Percentiles rank a stretch among this genome's conserved stretches.
Evolutionary conservation across 371 early-diverging fungal genomes (phyloP).

Genomic region (Rhizopus arrhizus): DNA sequence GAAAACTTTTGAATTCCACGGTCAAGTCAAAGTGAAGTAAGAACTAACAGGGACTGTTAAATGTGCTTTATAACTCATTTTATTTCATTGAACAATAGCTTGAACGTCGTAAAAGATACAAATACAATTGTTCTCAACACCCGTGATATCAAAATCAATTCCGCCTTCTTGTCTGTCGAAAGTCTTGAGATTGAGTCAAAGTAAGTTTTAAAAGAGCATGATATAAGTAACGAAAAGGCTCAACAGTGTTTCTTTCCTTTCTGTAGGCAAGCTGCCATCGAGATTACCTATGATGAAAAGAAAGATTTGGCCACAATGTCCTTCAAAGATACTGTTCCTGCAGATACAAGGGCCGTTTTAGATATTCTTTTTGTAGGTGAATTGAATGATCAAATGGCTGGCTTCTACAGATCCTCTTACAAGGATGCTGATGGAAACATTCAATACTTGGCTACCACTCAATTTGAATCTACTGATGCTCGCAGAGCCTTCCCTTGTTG

Average conservation of each 20-base stretch:
- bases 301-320: slow-evolving; percentile 73
- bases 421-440: slow-evolving; percentile 72
- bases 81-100: slow-evolving; percentile 23
- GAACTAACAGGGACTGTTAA: slow-evolving; percentile 5
- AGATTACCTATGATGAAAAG: slow-evolving; percentile 65
- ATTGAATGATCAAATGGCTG: slow-evolving; percentile 86
- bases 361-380: slow-evolving; percentile 72
- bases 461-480: slow-evolving; percentile 93
- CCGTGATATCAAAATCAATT: slow-evolving; percentile 56
- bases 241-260: no score
- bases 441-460: slow-evolving; percentile 82
- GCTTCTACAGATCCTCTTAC: slow-evolving; percentile 86
- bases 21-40: slow-evolving; percentile 64
- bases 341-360: slow-evolving; percentile 70
- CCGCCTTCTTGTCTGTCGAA: slow-evolving; percentile 50
- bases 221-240: no score
- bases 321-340: slow-evolving; percentile 68
- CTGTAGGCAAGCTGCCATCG: slow-evolving; percentile 66
- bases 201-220: slow-evolving; percentile 29
- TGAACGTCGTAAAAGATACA: slow-evolving; percentile 65
- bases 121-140: slow-evolving; percentile 66
- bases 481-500: slow-evolving; percentile 93
- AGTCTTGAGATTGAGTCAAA: slow-evolving; percentile 61
- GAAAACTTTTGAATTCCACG: slow-evolving; percentile 66
- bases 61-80: background rate